Evolutionary conservation across 192 early-diverging fungal genomes (phyloP), one percentile per base, ranked within the genome.

Genomic region (Umbelopsis vinacea): DNA sequence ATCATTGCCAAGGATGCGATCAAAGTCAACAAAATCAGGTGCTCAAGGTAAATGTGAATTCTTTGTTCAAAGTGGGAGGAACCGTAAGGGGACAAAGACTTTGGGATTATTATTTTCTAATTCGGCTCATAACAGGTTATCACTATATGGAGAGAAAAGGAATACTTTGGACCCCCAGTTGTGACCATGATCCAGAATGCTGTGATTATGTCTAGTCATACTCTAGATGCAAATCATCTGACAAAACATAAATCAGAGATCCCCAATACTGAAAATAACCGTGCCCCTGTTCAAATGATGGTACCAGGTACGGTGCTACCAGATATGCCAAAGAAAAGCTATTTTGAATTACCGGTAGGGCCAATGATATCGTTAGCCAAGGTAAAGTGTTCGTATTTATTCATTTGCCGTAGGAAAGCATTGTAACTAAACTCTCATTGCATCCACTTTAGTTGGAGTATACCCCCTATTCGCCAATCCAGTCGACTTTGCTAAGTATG

Each of bases 1-100:
- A 84, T 46, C 78, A 79, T 66, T 81, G 74, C 70, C 76, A 78
- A 11, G 75, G 74, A 48, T 60, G 76, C 19, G 74, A 81, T 24
- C 81, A 86, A 24, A 24, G 43, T 23, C 77, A 79, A 53, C 69
- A 77, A 22, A 74, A 84, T 6, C 80, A 84, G 35, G 79, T 86
- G n/a, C 74, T 80, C 8, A 86, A 86, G 77, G 84, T 83, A 43
- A 7, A 77, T 46, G 35, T 45, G 2, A n/a, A 33, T 46, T 35
- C 10, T 40, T 40, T 29, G n/a, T n/a, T n/a, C n/a, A n/a, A 29
- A 29, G 3, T 29, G 29, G 29, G 29, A 2, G 29, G 3, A 29
- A 29, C 29, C 29, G 29, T 29, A 29, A 29, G 29, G n/a, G n/a
- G 29, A 29, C 1, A 1, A 29, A 29, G 29, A 29, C 29, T 40